These are phyloP conservation scores for Sporobolomyces phaffii DNA, from an alignment of 768 basidiomycete species.

Conservation along the genomic window DNA sequence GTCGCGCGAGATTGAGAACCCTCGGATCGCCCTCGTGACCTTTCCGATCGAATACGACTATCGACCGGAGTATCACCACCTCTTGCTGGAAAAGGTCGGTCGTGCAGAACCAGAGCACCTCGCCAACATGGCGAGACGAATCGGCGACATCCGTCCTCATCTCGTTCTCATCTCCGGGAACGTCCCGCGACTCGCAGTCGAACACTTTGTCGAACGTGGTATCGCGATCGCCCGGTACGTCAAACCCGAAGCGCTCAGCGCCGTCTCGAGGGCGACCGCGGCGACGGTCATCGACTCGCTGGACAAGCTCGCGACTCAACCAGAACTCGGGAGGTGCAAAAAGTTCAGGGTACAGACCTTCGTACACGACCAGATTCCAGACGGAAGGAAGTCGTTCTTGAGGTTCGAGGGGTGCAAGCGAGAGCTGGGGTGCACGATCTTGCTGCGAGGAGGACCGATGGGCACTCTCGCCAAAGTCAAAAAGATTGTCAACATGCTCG, in stretches of 20 bases:
- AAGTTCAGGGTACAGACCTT: slow-evolving; percentile 85
- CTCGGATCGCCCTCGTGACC: slow-evolving; percentile 91
- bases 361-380: slow-evolving; percentile 90
- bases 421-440: slow-evolving; percentile 89
- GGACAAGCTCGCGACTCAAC: slow-evolving; percentile 64
- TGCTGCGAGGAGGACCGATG: slow-evolving; percentile 78
- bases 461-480: slow-evolving; percentile 78
- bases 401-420: slow-evolving; percentile 91
- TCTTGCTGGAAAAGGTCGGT: slow-evolving; percentile 86
- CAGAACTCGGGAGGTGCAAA: slow-evolving; percentile 78
- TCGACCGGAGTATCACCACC: slow-evolving; percentile 67
- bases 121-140: slow-evolving; percentile 74
- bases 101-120: slow-evolving; percentile 88
- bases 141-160: slow-evolving; percentile 85
- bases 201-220: slow-evolving; percentile 72
- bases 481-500: slow-evolving; percentile 83
- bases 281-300: slow-evolving; percentile 73
- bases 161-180: slow-evolving; percentile 85
- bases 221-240: slow-evolving; percentile 87
- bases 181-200: slow-evolving; percentile 82
- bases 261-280: slow-evolving; percentile 88
- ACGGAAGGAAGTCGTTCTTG: slow-evolving; percentile 90
- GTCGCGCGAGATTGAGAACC: slow-evolving; percentile 72
- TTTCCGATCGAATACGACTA: slow-evolving; percentile 62
- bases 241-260: slow-evolving; percentile 76